Evolutionary conservation across 1,284 basidiomycete species (phyloP), one percentile per base, ranked within the genome.

Genomic region (Cutaneotrichosporon mucoides): DNA sequence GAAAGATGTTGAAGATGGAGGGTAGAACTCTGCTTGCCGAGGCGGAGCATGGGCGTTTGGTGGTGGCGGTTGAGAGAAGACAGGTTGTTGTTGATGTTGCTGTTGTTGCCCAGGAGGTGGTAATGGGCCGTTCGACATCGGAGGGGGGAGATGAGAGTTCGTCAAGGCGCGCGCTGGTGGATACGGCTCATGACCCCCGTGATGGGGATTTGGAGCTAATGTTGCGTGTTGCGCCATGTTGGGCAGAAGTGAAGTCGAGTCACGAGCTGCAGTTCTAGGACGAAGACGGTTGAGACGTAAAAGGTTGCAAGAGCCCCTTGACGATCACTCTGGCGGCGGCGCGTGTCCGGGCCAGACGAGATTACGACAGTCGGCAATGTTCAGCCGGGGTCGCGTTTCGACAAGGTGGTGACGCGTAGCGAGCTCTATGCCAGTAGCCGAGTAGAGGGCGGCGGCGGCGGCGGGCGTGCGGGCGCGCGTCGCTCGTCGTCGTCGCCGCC

Each of bases 401-500:
- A 11, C 34, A 36, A 45, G 44, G 33, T 36, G 34, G 38, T 40
- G 38, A 8, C 38, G 8, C 38, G 38, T 48, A n/a, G 46, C 46
- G 34, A 36, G 33, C 10, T 34, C 12, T 9, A 7, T 4, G 46
- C 46, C 34, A 36, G 44, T 24, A 35, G 46, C 46, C 34, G 12
- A 48, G 12, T 33, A 33, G 13, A 33, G 45, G 46, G 46, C 46
- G 34, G 46, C 46, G 46, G 46, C 46, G 34, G 46, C 46, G 46
- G 33, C 33, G 15, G 44, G 44, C 44, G 15, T 24, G 33, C 46
- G 46, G 10, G 38, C 38, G 38, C 38, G 38, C 12, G 46, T 48
- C 46, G 46, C 46, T 48, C 46, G 46, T 48, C 46, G 46, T 47
- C 46, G 46, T 47, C 46, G 46, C 46, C 46, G 46, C 46, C 46